phyloP scores from a whole-genome alignment of 2,329 filamentous ascomycete genomes.

The Fusarium xyrophilum region DNA sequence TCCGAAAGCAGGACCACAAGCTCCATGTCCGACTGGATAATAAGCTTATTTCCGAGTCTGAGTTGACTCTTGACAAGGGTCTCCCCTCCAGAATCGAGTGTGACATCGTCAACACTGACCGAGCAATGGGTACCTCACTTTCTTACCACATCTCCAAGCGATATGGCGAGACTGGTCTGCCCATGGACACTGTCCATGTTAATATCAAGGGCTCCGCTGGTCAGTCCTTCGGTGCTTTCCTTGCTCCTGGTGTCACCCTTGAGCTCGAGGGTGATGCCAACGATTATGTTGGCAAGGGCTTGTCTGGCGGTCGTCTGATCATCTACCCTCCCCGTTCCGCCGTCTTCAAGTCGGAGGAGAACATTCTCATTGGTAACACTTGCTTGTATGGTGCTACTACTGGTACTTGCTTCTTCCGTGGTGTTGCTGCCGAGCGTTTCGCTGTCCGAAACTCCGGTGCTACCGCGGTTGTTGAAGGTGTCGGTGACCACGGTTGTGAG shows the following conservation, averaged over 20 bases:
- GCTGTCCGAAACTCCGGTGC: conserved; percentile 96
- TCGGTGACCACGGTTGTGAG: conserved; percentile 96
- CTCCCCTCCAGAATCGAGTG: conserved; percentile 92
- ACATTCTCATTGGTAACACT: conserved; percentile 90
- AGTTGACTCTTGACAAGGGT: conserved; percentile 92
- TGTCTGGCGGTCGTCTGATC: conserved; percentile 91
- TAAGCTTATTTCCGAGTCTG: conserved; percentile 94
- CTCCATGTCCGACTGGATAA: conserved; percentile 94
- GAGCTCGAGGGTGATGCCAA: conserved; percentile 96
- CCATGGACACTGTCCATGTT: conserved; percentile 91
- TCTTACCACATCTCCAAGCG: conserved; percentile 96
- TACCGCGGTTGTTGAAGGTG: conserved; percentile 93
- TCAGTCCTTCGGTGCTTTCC: conserved; percentile 94
- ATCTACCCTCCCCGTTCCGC: conserved; percentile 90
- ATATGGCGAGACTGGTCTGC: conserved; percentile 87
- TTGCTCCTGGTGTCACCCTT: conserved; percentile 90
- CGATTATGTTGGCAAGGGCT: conserved; percentile 95
- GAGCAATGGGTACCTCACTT: conserved; percentile 88
- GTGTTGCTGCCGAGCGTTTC: conserved; percentile 94
- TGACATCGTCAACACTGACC: conserved; percentile 95
- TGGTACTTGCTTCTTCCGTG: conserved; percentile 95
- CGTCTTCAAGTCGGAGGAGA: conserved; percentile 95
- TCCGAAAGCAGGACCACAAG: conserved; percentile 95
- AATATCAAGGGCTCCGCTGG: conserved; percentile 97
- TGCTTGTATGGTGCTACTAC: conserved; percentile 93